Base-by-base conservation (phyloP, 163 green algal genomes). In the Chlamydomonas reinhardtii region DNA sequence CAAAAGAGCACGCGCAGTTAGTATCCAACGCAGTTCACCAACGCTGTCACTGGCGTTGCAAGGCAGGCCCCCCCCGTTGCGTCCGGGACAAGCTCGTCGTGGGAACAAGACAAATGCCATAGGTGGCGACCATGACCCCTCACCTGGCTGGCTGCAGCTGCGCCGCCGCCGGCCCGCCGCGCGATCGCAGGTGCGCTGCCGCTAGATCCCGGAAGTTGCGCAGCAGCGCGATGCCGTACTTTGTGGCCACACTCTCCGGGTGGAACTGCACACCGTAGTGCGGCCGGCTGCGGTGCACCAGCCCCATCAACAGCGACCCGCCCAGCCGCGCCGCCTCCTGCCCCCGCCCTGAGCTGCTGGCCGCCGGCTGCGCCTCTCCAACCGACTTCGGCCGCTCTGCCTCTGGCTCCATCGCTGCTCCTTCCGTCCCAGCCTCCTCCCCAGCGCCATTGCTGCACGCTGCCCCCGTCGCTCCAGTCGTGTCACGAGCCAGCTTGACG, bases 261-360 rank as follows among this genome's bases (percentile, higher is more conserved):
- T 99, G 97, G 88, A 98, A 99, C 92, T 99, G 97, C 85, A 99
- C 95, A 4, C 97, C 97, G 80, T 92, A 98, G 83, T 97, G 94
- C 25, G 97, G 97, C 64, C 92, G 82, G 14, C 29, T 64, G 68
- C 48, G 86, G 85, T 98, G 96, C 8, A 82, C 88, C 16, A 99
- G 32, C 17, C 79, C 96, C 97, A 99, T 98, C 0, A 99, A 76
- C 65, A 99, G 48, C 2, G 77, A 29, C 27, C 48, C 54, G 52
- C 20, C 52, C 35, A 16, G 14, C 72, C 29, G 39, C 39, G 39
- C 74, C 31, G 17, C 74, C 56, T 34, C 34, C 24, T n/a, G 34
- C 31, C 20, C 31, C 68, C 4, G 56, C 56, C 32, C 22, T 34
- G 74, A n/a, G 48, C 48, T 22, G 48, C 48, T 56, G 48, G 48